Evolutionary conservation across 2,329 filamentous ascomycete genomes (phyloP), one percentile per base, ranked within the genome.

Genomic region (Delphinella strobiligena): DNA sequence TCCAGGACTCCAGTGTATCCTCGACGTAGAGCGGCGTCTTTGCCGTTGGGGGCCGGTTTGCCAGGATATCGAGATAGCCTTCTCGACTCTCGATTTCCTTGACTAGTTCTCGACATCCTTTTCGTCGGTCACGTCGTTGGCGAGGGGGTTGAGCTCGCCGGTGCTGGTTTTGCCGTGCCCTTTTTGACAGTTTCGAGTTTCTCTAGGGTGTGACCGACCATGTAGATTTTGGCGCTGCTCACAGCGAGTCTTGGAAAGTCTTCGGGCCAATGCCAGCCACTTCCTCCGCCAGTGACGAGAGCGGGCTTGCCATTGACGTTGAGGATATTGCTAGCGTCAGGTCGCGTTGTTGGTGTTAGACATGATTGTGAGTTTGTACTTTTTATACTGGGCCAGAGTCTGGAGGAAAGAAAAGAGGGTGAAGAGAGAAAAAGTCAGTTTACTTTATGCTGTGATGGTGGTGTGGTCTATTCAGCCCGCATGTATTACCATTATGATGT

Each of bases 201-300:
- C n/a, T n/a, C n/a, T n/a, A n/a, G n/a, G 5, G 62, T 67, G 19
- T 66, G 60, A 30, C 66, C 65, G 12, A 61, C 58, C 43, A 69
- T 67, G 51, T 69, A 69, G 19, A 68, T 64, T 49, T 68, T 68
- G 18, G 54, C 54, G 2, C 54, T 54, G 42, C 56, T 58, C 39
- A 47, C 41, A 17, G 46, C 47, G 14, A 49, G 43, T 5, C 34
- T 50, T 49, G 67, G 64, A n/a, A 59, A 60, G 33, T 58, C 52
- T 34, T 41, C 8, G 3, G 14, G 68, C 42, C 67, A 56, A 9
- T 66, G 66, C 17, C 69, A 58, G 5, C 66, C 66, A 3, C 60
- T 63, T 10, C 65, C 64, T 22, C 64, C 66, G 19, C 62, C 64
- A 10, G 64, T 68, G 12, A 69, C 58, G 30, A 68, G 56, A 30